Percentiles rank a stretch among this genome's conserved stretches.
These are phyloP conservation scores for Isabelozyma heimii DNA, from an alignment of 805 yeast genomes.

Conservation along the genomic window DNA sequence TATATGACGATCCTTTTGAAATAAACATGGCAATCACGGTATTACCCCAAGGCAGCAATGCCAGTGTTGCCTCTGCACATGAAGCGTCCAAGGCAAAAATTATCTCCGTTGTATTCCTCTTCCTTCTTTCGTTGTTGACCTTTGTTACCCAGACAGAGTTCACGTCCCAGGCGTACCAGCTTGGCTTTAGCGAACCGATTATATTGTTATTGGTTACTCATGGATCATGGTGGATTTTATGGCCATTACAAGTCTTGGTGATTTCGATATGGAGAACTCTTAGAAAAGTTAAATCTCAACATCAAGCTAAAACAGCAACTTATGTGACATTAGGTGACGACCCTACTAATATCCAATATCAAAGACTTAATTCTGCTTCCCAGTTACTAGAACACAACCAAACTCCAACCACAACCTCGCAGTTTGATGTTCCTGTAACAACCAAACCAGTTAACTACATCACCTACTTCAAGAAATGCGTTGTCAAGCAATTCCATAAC, in stretches of 20 bases:
- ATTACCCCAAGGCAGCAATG: slow-evolving; percentile 18
- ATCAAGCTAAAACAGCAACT: background rate
- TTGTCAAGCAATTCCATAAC: slow-evolving; percentile 42
- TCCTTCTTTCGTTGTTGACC: slow-evolving; percentile 40
- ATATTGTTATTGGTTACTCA: slow-evolving; percentile 68
- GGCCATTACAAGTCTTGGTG: slow-evolving; percentile 62
- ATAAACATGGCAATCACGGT: slow-evolving; percentile 33
- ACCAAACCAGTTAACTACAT: slow-evolving; percentile 10
- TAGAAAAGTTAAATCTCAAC: slow-evolving; percentile 14
- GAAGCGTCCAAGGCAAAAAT: slow-evolving; percentile 35
- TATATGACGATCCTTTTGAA: background rate
- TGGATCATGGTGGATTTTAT: slow-evolving; percentile 69
- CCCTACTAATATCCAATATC: slow-evolving; percentile 16
- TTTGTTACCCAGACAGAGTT: slow-evolving; percentile 82
- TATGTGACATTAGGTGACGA: slow-evolving; percentile 9
- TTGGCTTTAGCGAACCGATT: slow-evolving; percentile 66
- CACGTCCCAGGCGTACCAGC: slow-evolving; percentile 63
- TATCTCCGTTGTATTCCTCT: slow-evolving; percentile 29
- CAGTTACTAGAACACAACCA: slow-evolving; percentile 17
- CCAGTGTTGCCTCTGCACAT: slow-evolving; percentile 18
- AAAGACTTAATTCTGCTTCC: slow-evolving; percentile 28
- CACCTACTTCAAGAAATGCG: slow-evolving; percentile 31
- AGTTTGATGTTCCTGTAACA: slow-evolving; percentile 3
- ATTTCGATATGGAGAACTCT: slow-evolving; percentile 48
- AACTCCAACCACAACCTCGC: background rate